phyloP scores from a whole-genome alignment of 2,329 filamentous ascomycete genomes.

The Pseudogymnoascus sp. region DNA sequence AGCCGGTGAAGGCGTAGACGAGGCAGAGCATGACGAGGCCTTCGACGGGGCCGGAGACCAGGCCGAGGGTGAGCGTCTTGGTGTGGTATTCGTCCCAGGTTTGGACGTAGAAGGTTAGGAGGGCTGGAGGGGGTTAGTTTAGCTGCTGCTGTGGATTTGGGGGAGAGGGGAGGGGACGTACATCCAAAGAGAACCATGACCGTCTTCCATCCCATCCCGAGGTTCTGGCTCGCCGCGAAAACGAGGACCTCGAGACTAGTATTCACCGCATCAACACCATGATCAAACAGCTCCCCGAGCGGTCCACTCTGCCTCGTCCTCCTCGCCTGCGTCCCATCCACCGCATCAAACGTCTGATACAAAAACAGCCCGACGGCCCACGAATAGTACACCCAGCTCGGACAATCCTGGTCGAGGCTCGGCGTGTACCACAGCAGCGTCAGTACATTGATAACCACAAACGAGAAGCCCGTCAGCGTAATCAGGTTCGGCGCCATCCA shows the following conservation, averaged over 20 bases:
- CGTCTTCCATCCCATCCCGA: conserved; percentile 87
- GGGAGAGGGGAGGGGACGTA: conserved; percentile 33
- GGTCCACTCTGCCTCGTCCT: conserved; percentile 89
- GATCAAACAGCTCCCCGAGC: conserved; percentile 92
- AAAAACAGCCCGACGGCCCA: conserved; percentile 87
- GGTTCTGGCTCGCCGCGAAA: conserved; percentile 86
- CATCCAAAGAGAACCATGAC: conserved; percentile 76
- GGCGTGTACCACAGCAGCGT: conserved; percentile 95
- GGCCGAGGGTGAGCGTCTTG: conserved; percentile 82
- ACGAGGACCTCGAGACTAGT: conserved; percentile 89
- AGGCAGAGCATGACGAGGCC: conserved; percentile 76
- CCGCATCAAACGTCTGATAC: conserved; percentile 97
- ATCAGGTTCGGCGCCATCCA: conserved; percentile 87
- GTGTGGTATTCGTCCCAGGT: conserved; percentile 99
- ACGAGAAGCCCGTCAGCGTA: conserved; percentile 82
- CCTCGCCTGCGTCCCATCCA: conserved; percentile 89
- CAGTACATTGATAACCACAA: conserved; percentile 81
- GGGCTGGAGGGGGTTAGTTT: conserved; percentile 43
- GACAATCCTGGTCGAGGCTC: conserved; percentile 87
- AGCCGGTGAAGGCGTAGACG: conserved; percentile 77
- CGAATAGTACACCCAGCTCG: conserved; percentile 86
- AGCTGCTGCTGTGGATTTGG: neutral
- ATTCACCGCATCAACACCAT: conserved; percentile 94
- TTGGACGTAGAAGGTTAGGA: conserved; percentile 96
- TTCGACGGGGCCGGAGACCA: conserved; percentile 92